Evolutionary conservation across 2,329 filamentous ascomycete genomes (phyloP).

Genomic region (Sarocladium oryzae): DNA sequence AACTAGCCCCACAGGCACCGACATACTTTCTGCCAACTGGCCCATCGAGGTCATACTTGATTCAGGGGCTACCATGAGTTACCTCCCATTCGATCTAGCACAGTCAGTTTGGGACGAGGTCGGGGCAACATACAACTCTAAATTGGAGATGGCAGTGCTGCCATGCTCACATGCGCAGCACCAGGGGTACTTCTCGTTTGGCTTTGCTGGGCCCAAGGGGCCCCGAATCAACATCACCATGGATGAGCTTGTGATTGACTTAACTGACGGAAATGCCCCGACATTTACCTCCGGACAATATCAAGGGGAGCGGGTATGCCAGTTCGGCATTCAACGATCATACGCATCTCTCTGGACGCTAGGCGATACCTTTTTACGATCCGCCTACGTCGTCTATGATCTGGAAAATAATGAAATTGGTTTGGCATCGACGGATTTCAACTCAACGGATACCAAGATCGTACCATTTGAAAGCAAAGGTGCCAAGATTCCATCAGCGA

Average conservation of each 20-base stretch:
- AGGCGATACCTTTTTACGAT: constrained; percentile 53
- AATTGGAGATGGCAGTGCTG: constrained; percentile 35
- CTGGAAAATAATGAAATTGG: constrained; percentile 50
- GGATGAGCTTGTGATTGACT: constrained; percentile 48
- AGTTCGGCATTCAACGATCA: constrained; percentile 51
- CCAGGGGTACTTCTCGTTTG: constrained; percentile 46
- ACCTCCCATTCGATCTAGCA: constrained; percentile 58
- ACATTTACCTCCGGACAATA: constrained; percentile 34
- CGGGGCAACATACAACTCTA: constrained; percentile 39
- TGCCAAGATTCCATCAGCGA: constrained; percentile 45
- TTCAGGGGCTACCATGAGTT: constrained; percentile 67
- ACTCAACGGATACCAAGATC: constrained; percentile 42
- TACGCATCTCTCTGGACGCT: constrained; percentile 38
- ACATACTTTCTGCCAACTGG: constrained; percentile 36
- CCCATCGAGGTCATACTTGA: constrained; percentile 62
- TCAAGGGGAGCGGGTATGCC: constrained; percentile 40
- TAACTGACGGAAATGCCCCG: constrained; percentile 28
- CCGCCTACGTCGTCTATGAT: constrained; percentile 55
- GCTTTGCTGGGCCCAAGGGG: constrained; percentile 41
- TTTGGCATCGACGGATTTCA: constrained; percentile 50
- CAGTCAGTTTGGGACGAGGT: constrained; percentile 46
- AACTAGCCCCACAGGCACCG: constrained; percentile 41
- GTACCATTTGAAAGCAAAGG: constrained; percentile 43
- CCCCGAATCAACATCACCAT: constrained; percentile 46
- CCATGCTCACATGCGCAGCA: constrained; percentile 42